Evolutionary conservation across 306 rosid genomes (phyloP).

Genomic region (Mimosa pudica): DNA sequence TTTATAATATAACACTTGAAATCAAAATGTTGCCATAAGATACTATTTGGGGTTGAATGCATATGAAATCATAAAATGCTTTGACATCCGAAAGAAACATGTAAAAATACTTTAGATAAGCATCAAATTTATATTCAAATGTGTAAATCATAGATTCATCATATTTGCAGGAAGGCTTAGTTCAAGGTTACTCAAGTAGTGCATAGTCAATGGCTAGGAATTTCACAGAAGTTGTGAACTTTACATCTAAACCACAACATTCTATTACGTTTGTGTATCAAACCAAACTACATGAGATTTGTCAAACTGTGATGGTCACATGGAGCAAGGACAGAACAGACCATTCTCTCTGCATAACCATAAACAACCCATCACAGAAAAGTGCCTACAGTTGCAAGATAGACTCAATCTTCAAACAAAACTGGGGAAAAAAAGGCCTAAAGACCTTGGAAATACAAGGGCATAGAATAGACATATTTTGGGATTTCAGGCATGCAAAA

Average conservation of each 20-base stretch:
- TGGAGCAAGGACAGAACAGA: conserved; percentile 51
- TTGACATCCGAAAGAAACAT: too few species aligned
- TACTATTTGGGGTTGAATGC: too few species aligned
- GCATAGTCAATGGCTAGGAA: conserved; percentile 36
- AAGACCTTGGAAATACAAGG: conserved; percentile 56
- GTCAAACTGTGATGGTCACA: conserved; percentile 37
- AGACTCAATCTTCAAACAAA: conserved; percentile 42
- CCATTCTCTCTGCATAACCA: conserved; percentile 45
- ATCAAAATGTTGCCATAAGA: too few species aligned
- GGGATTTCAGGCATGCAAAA: conserved; percentile 62
- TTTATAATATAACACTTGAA: too few species aligned
- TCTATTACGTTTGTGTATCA: conserved; percentile 47
- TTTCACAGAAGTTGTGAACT: conserved; percentile 33
- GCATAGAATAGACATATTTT: conserved; percentile 50
- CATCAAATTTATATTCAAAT: conserved; percentile 11
- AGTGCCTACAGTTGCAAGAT: conserved; percentile 48
- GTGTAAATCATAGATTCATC: conserved; percentile 21
- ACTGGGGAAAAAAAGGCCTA: conserved; percentile 68
- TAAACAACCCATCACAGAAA: conserved; percentile 42
- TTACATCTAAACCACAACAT: conserved; percentile 32
- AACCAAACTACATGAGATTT: conserved; percentile 41
- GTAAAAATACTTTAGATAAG: not conserved
- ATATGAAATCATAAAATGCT: too few species aligned
- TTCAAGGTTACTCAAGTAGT: conserved; percentile 12
- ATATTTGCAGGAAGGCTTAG: conserved; percentile 27